Conservation (phyloP, 345 rosid genomes). For the Citrus unshiu region DNA sequence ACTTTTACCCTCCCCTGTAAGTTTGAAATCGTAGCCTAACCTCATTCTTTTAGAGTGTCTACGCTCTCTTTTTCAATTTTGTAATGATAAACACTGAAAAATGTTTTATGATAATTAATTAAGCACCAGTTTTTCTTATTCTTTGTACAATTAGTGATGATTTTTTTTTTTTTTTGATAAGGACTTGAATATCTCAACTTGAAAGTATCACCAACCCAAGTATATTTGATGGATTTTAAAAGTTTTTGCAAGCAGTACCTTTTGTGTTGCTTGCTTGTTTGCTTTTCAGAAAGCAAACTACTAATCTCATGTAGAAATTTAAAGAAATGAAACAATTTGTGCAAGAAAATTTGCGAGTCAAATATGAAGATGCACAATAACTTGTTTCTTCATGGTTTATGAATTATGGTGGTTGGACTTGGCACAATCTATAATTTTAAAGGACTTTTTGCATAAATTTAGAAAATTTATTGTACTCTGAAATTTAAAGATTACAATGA, state of each 20-base stretch:
- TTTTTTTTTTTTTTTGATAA: no score
- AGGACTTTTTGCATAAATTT: background rate
- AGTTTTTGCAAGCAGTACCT: background rate
- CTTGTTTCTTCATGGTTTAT: no score
- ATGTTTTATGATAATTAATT: background rate
- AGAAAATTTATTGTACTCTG: no score
- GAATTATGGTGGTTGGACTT: no score
- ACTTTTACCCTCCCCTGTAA: slow-evolving; percentile 91
- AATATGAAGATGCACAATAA: background rate
- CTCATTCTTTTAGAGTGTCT: slow-evolving; percentile 13
- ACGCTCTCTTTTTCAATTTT: background rate
- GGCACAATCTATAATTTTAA: background rate
- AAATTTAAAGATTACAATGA: no score
- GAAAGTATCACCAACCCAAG: background rate
- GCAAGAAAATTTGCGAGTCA: background rate
- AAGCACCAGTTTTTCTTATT: background rate
- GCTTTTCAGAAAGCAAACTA: background rate
- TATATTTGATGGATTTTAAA: background rate
- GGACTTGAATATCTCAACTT: background rate
- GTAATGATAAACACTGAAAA: background rate
- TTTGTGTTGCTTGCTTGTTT: background rate
- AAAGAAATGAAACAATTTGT: background rate
- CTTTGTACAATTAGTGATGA: background rate
- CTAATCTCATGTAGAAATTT: background rate
- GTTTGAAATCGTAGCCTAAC: slow-evolving; percentile 22